Evolutionary conservation across 805 yeast genomes (phyloP).

Genomic region (Clavispora phyllophila): DNA sequence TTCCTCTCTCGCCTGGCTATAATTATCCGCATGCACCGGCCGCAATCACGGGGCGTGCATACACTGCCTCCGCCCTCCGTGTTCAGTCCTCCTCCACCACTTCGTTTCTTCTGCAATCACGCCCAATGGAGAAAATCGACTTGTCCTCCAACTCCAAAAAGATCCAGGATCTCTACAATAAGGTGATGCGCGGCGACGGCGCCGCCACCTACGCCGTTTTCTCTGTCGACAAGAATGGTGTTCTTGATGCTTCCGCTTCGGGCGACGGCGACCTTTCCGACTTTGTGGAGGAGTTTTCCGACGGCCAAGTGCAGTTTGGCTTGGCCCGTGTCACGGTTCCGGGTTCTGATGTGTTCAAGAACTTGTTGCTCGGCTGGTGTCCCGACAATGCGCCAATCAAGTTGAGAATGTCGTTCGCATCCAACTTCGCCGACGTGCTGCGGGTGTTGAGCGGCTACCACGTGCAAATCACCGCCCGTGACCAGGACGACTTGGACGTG

Average conservation of each 20-base stretch:
- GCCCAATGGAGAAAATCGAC: slow-evolving; percentile 50
- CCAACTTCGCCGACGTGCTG: slow-evolving; percentile 72
- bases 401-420: slow-evolving; percentile 68
- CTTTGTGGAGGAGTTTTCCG: slow-evolving; percentile 77
- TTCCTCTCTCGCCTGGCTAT: slow-evolving; percentile 35
- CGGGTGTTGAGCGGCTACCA: slow-evolving; percentile 77
- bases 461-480: slow-evolving; percentile 95
- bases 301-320: slow-evolving; percentile 87
- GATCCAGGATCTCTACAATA: slow-evolving; percentile 70
- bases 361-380: slow-evolving; percentile 89
- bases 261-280: slow-evolving; percentile 71
- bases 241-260: slow-evolving; percentile 40
- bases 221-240: slow-evolving; percentile 59
- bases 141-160: slow-evolving; percentile 67
- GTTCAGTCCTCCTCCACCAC: background rate
- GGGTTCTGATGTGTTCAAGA: slow-evolving; percentile 84
- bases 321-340: slow-evolving; percentile 82
- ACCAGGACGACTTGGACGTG: slow-evolving; percentile 80
- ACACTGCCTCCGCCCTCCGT: background rate
- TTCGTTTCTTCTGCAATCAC: background rate
- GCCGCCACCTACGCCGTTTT: slow-evolving; percentile 72
- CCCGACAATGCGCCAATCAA: slow-evolving; percentile 91
- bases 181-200: slow-evolving; percentile 73
- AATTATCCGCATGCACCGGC: background rate
- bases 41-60: background rate